Evolutionary conservation across 2,329 filamentous ascomycete genomes (phyloP).

Genomic region (Thelonectria rubi): DNA sequence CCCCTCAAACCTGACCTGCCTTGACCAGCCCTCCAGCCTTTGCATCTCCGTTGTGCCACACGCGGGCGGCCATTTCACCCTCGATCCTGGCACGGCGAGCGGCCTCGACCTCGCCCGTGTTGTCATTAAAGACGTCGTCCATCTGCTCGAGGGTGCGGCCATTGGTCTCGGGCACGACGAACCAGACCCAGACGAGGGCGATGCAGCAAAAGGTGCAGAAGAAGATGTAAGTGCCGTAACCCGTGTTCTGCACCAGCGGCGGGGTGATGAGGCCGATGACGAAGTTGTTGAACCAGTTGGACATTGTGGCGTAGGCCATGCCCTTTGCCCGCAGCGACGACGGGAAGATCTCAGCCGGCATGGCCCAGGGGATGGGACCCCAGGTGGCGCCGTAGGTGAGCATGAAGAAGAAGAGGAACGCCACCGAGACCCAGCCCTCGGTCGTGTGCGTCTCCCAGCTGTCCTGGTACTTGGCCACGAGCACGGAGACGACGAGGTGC

Average conservation of each 20-base stretch:
- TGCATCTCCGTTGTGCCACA: slow-evolving; percentile 13
- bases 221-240: slow-evolving; percentile 64
- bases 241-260: slow-evolving; percentile 62
- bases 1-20: background rate
- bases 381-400: slow-evolving; percentile 5
- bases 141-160: slow-evolving; percentile 64
- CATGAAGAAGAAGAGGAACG: background rate
- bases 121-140: slow-evolving; percentile 51
- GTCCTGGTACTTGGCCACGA: background rate
- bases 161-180: slow-evolving; percentile 66
- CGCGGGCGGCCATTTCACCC: background rate
- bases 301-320: slow-evolving; percentile 2
- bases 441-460: background rate
- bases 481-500: slow-evolving; percentile 13
- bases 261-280: slow-evolving; percentile 30
- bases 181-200: slow-evolving; percentile 59
- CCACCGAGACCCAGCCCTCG: background rate
- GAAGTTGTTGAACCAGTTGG: slow-evolving; percentile 14
- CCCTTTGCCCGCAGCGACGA: slow-evolving; percentile 16
- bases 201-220: slow-evolving; percentile 67
- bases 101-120: slow-evolving; percentile 34
- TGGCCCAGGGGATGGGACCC: slow-evolving; percentile 18
- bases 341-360: slow-evolving; percentile 16
- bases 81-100: slow-evolving; percentile 9
- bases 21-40: slow-evolving; percentile 4